Evolutionary conservation across 176 grass and related monocot species (phyloP), one percentile per base, ranked within the genome.

Genomic region (Puya raimondii): DNA sequence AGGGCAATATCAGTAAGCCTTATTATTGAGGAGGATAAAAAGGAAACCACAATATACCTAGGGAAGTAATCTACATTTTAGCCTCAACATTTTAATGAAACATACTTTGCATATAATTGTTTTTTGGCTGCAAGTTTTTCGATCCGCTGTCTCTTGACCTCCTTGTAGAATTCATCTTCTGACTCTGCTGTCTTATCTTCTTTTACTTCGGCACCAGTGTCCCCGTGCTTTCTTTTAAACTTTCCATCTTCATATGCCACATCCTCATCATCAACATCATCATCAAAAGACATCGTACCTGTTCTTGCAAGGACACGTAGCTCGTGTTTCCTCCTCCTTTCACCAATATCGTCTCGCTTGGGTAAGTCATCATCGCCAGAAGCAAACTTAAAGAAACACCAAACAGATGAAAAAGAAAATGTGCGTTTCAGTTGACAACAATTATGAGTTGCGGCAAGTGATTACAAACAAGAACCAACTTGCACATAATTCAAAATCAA

Each of bases 331-430:
- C 89, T 82, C 8, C 89, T 78, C 63, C 94, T 89, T 84, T 90
- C 94, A 51, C 94, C 94, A 72, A 97, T 88, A 63, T 85, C 87
- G 69, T 97, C 94, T 88, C 86, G 70, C 65, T 97, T 92, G 61
- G 94, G 94, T 79, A 97, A 71, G 71, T 97, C 94, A 69, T 97
- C 94, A 72, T 97, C 94, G 57, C 94, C 94, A 47, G 94, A 92
- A 54, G 80, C 48, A 64, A 90, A 74, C 94, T 97, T 50, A 25
- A 80, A 76, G 47, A 80, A 80, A 42, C 33, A 42, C 10, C 52
- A 16, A 74, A 64, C 48, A 70, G 17, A 63, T 72, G 23, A 13
- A 61, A 50, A n/a, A 72, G 25, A 63, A 58, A 12, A 9, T 8
- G 23, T 68, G 47, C 77, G 57, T 26, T 42, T 14, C 49, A 65